A percentile compares a stretch with the other conserved stretches of the same genome.
Conservation (phyloP, 768 basidiomycete genomes). For the Dioszegia aurantiaca region DNA sequence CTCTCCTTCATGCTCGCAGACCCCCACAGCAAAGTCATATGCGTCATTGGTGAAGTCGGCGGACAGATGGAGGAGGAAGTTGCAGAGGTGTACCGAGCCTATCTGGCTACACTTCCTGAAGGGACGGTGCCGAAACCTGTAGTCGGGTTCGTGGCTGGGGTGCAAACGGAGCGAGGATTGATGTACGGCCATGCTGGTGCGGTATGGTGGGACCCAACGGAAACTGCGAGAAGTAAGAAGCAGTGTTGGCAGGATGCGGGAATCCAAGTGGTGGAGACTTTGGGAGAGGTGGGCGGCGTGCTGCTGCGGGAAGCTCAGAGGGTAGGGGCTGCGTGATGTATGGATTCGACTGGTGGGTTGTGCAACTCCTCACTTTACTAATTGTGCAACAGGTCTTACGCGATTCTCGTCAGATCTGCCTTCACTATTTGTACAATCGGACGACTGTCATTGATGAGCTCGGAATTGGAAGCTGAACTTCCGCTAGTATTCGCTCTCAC, state of each 20-base stretch:
- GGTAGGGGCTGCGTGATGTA: conserved; percentile 1
- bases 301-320: neutral
- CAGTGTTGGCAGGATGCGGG: conserved; percentile 16
- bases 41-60: conserved; percentile 18
- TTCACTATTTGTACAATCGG: no score
- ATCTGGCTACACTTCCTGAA: neutral
- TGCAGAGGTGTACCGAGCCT: conserved; percentile 12
- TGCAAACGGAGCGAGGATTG: conserved; percentile 12
- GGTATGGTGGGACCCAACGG: conserved; percentile 14
- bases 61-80: conserved; percentile 23
- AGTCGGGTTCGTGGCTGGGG: conserved; percentile 18
- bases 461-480: no score
- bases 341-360: neutral
- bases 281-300: conserved; percentile 14
- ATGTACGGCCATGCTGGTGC: conserved; percentile 23
- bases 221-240: conserved; percentile 13
- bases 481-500: no score
- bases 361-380: no score
- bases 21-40: conserved; percentile 13
- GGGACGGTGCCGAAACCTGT: conserved; percentile 14
- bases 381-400: no score
- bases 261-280: conserved; percentile 10
- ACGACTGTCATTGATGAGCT: no score
- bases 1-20: conserved; percentile 11
- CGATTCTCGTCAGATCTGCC: no score